Conservation (phyloP, 1,284 basidiomycete genomes). For the Leucoagaricus sp. region DNA sequence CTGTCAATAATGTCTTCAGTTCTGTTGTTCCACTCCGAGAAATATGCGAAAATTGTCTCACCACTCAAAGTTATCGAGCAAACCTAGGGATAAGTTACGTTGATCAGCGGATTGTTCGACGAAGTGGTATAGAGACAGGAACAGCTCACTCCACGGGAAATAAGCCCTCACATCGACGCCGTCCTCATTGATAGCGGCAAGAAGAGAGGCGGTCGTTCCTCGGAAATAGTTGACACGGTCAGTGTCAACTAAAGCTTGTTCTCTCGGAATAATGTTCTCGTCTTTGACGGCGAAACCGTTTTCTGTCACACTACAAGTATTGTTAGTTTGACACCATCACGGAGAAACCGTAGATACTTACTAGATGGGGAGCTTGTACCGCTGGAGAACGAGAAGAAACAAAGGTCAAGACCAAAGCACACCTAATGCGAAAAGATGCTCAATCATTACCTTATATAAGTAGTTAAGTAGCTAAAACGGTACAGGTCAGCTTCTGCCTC, state of each 20-base stretch:
- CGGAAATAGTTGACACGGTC: conserved; percentile 74
- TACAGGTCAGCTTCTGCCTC: conserved; percentile 25
- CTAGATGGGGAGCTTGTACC: conserved; percentile 75
- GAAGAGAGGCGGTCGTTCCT: conserved; percentile 64
- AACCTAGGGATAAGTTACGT: conserved; percentile 36
- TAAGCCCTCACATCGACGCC: conserved; percentile 71
- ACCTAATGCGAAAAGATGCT: conserved; percentile 12
- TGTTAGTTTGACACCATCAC: background rate
- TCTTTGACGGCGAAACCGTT: conserved; percentile 78
- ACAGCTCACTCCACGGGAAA: conserved; percentile 70
- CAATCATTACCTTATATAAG: conserved; percentile 58
- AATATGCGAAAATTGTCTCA: conserved; percentile 15
- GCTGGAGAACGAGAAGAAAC: conserved; percentile 33
- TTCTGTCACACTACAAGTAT: conserved; percentile 56
- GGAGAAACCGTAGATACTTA: conserved; percentile 27
- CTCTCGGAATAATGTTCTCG: conserved; percentile 58
- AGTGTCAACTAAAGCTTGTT: conserved; percentile 62
- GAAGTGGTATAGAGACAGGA: background rate
- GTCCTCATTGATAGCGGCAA: conserved; percentile 64
- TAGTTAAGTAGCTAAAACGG: conserved; percentile 62
- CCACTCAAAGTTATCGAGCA: conserved; percentile 80
- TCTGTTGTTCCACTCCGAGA: background rate
- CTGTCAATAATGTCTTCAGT: conserved; percentile 17
- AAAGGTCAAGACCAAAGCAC: conserved; percentile 8
- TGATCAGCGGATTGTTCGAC: background rate